phyloP scores from a whole-genome alignment of 108 stramenopile genomes.

The Schizochytrium sp. region DNA sequence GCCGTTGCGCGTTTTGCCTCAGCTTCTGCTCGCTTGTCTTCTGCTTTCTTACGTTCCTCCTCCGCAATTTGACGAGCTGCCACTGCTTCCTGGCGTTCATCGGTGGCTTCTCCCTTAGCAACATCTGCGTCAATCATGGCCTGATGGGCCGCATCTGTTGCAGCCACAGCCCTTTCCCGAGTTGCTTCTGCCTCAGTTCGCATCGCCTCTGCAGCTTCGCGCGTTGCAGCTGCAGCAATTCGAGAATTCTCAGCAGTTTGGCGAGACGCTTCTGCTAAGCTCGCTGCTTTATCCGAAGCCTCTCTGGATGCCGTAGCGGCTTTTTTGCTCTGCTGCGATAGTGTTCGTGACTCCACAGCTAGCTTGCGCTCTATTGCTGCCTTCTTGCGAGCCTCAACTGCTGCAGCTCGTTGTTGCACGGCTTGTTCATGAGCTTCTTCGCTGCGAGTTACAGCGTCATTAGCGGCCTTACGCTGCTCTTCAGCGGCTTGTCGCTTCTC shows the following conservation, averaged over 20 bases:
- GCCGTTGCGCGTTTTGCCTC: background rate
- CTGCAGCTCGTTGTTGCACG: background rate
- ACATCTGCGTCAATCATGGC: constrained; percentile 15
- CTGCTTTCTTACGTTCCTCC: background rate
- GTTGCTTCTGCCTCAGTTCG: background rate
- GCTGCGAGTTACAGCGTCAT: constrained; percentile 35
- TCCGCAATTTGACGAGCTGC: background rate
- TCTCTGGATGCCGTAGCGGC: constrained; percentile 1
- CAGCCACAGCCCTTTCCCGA: constrained; percentile 30
- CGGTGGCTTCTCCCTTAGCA: constrained; percentile 49
- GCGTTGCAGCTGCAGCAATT: background rate
- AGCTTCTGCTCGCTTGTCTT: background rate
- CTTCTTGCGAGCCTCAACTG: constrained; percentile 51
- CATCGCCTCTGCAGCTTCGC: constrained; percentile 31
- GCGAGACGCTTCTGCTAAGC: background rate
- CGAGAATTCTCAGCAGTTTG: constrained; percentile 15
- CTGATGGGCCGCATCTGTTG: background rate
- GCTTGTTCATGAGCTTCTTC: constrained; percentile 29
- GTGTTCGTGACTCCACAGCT: background rate
- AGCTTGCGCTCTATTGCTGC: constrained; percentile 28
- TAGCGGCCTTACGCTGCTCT: background rate
- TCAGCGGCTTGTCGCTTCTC: constrained; percentile 14
- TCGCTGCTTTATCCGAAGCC: background rate
- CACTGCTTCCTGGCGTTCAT: constrained; percentile 55
- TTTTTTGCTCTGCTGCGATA: constrained; percentile 10